Conservation (phyloP, 768 basidiomycete species). For the Leccinum broughii region DNA sequence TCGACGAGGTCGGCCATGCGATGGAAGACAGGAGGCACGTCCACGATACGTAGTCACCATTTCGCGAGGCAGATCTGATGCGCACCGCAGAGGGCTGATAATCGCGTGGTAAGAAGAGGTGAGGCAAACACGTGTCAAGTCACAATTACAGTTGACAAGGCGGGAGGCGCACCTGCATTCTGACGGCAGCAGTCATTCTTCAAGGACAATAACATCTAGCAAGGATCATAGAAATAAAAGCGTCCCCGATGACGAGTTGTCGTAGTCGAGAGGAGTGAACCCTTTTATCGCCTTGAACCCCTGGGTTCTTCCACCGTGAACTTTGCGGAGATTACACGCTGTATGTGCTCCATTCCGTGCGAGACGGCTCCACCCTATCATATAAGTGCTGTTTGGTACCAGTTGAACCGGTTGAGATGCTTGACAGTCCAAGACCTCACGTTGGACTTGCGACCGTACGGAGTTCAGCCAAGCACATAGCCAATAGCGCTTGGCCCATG, state of each 20-base stretch:
- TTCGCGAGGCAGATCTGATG: slow-evolving; percentile 31
- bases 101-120: slow-evolving; percentile 33
- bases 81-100: slow-evolving; percentile 33
- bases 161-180: slow-evolving; percentile 11
- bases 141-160: slow-evolving; percentile 9
- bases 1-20: slow-evolving; percentile 37
- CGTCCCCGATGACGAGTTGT: slow-evolving; percentile 6
- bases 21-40: slow-evolving; percentile 26
- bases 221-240: slow-evolving; percentile 17
- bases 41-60: slow-evolving; percentile 21
- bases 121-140: slow-evolving; percentile 35
- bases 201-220: slow-evolving; percentile 6
- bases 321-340: slow-evolving; percentile 25
- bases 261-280: not conserved
- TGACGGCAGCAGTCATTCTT: slow-evolving; percentile 5
- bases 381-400: not conserved
- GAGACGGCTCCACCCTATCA: slow-evolving; percentile 6
- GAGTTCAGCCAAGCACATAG: not conserved
- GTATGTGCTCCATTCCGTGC: slow-evolving; percentile 2
- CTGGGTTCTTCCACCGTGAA: not conserved
- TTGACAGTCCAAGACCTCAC: slow-evolving; percentile 1
- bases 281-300: not conserved
- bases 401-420: slow-evolving; percentile 1
- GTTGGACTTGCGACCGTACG: slow-evolving; percentile 3
- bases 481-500: not conserved